phyloP scores from a whole-genome alignment of 1,284 basidiomycete genomes.

The Rhodotorula sp. region DNA sequence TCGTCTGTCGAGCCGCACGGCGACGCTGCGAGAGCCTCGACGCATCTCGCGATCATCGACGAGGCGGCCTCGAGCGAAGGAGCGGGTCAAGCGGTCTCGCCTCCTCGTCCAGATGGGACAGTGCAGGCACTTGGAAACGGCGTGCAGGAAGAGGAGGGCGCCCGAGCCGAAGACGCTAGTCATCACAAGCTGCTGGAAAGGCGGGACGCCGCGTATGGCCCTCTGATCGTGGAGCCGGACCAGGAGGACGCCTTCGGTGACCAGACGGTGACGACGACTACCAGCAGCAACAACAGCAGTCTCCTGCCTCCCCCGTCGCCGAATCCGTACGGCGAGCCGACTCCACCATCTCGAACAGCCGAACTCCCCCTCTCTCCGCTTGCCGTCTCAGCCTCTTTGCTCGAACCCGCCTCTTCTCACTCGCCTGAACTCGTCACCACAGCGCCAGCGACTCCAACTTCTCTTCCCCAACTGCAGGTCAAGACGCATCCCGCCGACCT shows the following conservation, averaged over 20 bases:
- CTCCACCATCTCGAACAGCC: constrained; percentile 1
- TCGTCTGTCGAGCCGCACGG: constrained; percentile 1
- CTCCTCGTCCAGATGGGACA: too few relatives aligned
- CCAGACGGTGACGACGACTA: too few relatives aligned
- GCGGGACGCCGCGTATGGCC: too few relatives aligned
- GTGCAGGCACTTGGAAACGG: too few relatives aligned
- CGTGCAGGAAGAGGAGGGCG: too few relatives aligned
- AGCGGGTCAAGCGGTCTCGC: too few relatives aligned
- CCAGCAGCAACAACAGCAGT: neutral
- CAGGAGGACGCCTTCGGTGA: too few relatives aligned
- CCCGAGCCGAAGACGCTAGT: too few relatives aligned
- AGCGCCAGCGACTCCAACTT: neutral
- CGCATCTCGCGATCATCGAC: neutral
- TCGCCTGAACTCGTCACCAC: neutral
- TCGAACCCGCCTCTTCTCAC: neutral
- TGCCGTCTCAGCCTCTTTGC: neutral
- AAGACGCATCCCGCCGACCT: constrained; percentile 33
- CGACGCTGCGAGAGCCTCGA: neutral
- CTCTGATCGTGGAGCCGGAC: too few relatives aligned
- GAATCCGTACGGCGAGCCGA: constrained; percentile 14
- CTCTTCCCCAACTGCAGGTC: neutral
- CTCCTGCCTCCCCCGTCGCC: constrained; percentile 2
- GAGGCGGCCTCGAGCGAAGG: too few relatives aligned
- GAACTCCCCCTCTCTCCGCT: constrained; percentile 1
- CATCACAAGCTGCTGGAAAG: too few relatives aligned